Percentiles rank a stretch among this genome's conserved stretches.
These are phyloP conservation scores for Exophiala sideris DNA, from an alignment of 2,329 filamentous ascomycete species.

Conservation along the genomic window DNA sequence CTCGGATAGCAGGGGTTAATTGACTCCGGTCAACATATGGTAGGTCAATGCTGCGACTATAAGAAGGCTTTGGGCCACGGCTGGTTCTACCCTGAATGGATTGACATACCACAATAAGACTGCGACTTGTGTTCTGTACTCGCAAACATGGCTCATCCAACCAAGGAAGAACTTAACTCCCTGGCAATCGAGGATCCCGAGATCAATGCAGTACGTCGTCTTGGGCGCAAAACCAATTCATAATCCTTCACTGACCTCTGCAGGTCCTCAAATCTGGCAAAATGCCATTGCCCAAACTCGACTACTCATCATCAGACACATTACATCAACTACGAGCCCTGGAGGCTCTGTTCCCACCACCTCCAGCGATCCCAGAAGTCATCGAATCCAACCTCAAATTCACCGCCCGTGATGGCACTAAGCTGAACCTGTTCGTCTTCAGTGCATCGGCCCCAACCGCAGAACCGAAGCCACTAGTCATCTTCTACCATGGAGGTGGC, in stretches of 20 bases:
- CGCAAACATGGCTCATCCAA: too few species aligned
- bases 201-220: too few species aligned
- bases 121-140: too few species aligned
- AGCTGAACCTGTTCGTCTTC: conserved; percentile 19
- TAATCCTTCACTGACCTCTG: neutral
- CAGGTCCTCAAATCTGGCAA: conserved; percentile 9
- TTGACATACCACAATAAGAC: too few species aligned
- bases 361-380: conserved; percentile 3
- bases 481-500: conserved; percentile 28
- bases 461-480: conserved; percentile 10
- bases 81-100: too few species aligned
- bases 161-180: too few species aligned
- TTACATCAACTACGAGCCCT: conserved; percentile 6
- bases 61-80: too few species aligned
- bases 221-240: too few species aligned
- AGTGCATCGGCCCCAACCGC: conserved; percentile 9
- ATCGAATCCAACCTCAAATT: conserved; percentile 11
- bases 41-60: too few species aligned
- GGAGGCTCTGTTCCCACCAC: neutral
- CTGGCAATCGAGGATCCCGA: too few species aligned
- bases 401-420: conserved; percentile 24
- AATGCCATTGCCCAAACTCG: conserved; percentile 4
- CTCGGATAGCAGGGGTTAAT: too few species aligned
- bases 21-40: too few species aligned
- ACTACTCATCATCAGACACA: neutral